phyloP scores from a whole-genome alignment of 2,329 filamentous ascomycete genomes.

The Pyrenophora teres region DNA sequence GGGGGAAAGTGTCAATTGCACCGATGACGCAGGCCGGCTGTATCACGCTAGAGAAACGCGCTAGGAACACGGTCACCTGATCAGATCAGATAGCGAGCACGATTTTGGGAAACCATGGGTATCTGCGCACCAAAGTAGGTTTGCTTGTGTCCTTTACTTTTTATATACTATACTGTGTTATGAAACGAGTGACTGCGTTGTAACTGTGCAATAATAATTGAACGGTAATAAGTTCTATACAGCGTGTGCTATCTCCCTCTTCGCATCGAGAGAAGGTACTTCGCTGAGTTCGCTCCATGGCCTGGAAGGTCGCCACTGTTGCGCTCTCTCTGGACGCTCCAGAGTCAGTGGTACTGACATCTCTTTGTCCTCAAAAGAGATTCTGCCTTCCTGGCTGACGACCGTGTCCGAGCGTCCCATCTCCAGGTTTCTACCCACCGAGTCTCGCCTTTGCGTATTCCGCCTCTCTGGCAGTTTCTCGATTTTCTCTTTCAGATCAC shows the following conservation, averaged over 20 bases:
- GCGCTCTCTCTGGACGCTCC: conserved; percentile 21
- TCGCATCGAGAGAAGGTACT: conserved; percentile 7
- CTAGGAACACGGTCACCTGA: conserved; percentile 25
- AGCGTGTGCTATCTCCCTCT: conserved; percentile 12
- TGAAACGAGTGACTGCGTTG: background rate
- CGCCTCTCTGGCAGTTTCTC: conserved; percentile 10
- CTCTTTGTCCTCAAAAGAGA: conserved; percentile 8
- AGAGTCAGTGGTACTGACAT: conserved; percentile 25
- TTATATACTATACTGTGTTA: background rate
- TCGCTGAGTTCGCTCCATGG: conserved; percentile 34
- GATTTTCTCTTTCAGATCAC: conserved; percentile 5
- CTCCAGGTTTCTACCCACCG: conserved; percentile 9
- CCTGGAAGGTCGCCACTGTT: conserved; percentile 27
- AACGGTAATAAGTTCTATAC: conserved; percentile 1
- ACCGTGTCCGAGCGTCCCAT: conserved; percentile 24
- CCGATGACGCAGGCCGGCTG: conserved; percentile 12
- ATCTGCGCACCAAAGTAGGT: background rate
- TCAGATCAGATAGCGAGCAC: background rate
- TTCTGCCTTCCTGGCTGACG: conserved; percentile 16
- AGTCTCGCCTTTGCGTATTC: conserved; percentile 23
- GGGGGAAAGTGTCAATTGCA: background rate
- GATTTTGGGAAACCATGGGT: no score
- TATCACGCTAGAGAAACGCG: conserved; percentile 17
- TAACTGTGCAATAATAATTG: background rate
- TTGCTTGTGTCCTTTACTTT: background rate